Conservation (phyloP, 371 early-diverging fungal genomes). For the Mortierella sp. region DNA sequence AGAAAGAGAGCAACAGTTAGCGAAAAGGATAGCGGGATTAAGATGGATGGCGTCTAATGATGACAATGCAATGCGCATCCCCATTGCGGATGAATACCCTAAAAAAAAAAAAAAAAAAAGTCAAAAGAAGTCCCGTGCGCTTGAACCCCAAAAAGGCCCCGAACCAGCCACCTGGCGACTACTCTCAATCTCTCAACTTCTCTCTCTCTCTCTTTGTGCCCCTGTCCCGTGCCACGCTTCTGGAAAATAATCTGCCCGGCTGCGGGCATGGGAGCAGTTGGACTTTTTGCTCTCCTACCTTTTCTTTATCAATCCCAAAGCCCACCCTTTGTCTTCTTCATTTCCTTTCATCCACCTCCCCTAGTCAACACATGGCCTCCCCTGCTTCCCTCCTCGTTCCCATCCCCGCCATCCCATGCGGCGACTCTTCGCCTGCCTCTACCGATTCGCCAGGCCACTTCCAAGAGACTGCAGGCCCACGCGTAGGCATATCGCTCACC, state of each 20-base stretch:
- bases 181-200: too few species aligned
- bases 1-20: too few species aligned
- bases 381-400: conserved; percentile 5
- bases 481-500: conserved; percentile 29
- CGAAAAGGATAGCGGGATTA: too few species aligned
- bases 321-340: too few species aligned
- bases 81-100: neutral
- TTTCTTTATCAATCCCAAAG: neutral
- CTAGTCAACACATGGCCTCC: conserved; percentile 5
- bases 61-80: too few species aligned
- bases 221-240: too few species aligned
- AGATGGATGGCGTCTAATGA: too few species aligned
- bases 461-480: conserved; percentile 31
- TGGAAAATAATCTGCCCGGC: too few species aligned
- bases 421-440: too few species aligned
- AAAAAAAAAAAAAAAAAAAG: neutral
- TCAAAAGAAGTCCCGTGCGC: conserved; percentile 2
- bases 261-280: conserved; percentile 22
- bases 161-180: too few species aligned
- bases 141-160: too few species aligned
- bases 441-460: conserved; percentile 28
- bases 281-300: neutral
- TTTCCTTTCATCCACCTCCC: neutral
- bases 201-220: too few species aligned
- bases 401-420: conserved; percentile 14